Evolutionary conservation across 768 basidiomycete species (phyloP).

Genomic region (Dioszegia crocea): DNA sequence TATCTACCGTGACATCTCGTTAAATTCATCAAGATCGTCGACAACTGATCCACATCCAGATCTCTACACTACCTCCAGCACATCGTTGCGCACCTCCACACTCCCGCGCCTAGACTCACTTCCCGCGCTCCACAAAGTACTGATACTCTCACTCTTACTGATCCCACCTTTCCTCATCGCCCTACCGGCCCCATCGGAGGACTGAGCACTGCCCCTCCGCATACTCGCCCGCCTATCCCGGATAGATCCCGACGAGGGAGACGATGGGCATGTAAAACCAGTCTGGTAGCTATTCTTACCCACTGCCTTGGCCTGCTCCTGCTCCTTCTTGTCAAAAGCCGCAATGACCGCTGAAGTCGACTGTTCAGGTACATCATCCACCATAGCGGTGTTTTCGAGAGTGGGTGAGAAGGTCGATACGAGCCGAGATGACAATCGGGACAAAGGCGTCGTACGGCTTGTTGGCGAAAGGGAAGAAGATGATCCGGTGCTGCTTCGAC

Average conservation of each 20-base stretch:
- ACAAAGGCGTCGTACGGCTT: slow-evolving; percentile 16
- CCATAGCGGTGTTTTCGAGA: slow-evolving; percentile 57
- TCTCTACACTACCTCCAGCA: not conserved
- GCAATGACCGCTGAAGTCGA: slow-evolving; percentile 71
- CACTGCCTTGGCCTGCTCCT: slow-evolving; percentile 65
- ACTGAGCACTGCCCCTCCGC: not conserved
- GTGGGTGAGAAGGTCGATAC: slow-evolving; percentile 47
- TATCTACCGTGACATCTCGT: not conserved
- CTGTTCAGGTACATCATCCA: slow-evolving; percentile 73
- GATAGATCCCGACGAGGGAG: not conserved
- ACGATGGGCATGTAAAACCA: slow-evolving; percentile 19
- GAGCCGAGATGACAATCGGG: slow-evolving; percentile 20
- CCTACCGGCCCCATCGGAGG: not conserved
- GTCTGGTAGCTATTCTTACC: slow-evolving; percentile 61
- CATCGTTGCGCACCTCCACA: not conserved
- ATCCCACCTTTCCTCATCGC: slow-evolving; percentile 11
- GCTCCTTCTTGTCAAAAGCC: slow-evolving; percentile 75
- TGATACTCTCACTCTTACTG: slow-evolving; percentile 33
- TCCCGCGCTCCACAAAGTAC: slow-evolving; percentile 34
- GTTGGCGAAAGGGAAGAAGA: not conserved
- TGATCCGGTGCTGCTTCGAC: not conserved
- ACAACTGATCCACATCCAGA: not conserved
- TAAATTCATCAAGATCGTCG: not conserved
- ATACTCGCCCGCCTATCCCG: slow-evolving; percentile 3
- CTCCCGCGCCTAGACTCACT: slow-evolving; percentile 3